A percentile compares a stretch with the other conserved stretches of the same genome.
Evolutionary conservation across 805 yeast species (phyloP).

Genomic region (Saccharomyces jurei): DNA sequence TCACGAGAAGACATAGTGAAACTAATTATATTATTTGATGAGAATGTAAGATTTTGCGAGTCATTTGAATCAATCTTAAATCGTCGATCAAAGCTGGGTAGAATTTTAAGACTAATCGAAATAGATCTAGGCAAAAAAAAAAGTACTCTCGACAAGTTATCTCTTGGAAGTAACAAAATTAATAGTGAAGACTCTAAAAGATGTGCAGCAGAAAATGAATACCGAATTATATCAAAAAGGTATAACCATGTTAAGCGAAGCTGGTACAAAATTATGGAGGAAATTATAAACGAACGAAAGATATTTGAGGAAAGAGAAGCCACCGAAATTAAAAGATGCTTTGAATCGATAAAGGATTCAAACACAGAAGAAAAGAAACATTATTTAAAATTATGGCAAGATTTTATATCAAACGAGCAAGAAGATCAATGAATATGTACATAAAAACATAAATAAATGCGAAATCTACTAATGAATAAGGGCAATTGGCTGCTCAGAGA

Average conservation of each 20-base stretch:
- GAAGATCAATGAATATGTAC: not conserved
- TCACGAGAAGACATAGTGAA: not conserved
- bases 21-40: slow-evolving; percentile 45
- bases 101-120: slow-evolving; percentile 39
- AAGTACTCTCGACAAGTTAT: not conserved
- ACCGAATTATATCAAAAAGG: not conserved
- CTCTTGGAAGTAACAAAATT: not conserved
- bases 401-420: not conserved
- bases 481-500: not conserved
- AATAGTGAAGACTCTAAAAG: slow-evolving; percentile 1
- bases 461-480: not conserved
- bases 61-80: slow-evolving; percentile 66
- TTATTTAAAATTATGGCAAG: not conserved
- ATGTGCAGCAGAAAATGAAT: not conserved
- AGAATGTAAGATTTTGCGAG: slow-evolving; percentile 68
- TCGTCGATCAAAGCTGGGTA: slow-evolving; percentile 54
- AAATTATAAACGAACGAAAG: not conserved
- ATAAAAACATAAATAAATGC: not conserved
- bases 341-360: not conserved
- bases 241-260: not conserved
- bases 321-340: not conserved
- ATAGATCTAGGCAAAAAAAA: slow-evolving; percentile 27
- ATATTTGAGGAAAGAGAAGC: not conserved
- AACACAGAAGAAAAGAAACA: not conserved
- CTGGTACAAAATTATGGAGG: not conserved